Evolutionary conservation across 2,329 filamentous ascomycete species (phyloP).

Genomic region (Sporothrix schenckii): DNA sequence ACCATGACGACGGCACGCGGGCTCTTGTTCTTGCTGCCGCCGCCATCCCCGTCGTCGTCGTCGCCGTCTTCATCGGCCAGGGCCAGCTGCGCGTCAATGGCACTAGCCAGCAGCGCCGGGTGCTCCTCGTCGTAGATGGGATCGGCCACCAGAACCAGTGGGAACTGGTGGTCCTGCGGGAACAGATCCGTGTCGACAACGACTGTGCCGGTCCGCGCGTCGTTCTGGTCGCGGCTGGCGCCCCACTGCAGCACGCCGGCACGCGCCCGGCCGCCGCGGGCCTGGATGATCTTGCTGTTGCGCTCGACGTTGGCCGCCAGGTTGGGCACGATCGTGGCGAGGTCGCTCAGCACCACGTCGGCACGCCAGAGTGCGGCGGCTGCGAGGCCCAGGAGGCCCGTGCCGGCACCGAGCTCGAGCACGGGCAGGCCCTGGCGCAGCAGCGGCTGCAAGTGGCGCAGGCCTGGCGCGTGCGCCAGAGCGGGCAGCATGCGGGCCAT

Average conservation of each 20-base stretch:
- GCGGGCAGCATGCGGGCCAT: slow-evolving; percentile 70
- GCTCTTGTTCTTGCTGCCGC: background rate
- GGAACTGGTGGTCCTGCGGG: slow-evolving; percentile 33
- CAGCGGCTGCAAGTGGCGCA: slow-evolving; percentile 19
- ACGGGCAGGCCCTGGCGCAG: slow-evolving; percentile 42
- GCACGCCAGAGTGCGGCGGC: slow-evolving; percentile 72
- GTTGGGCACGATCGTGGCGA: slow-evolving; percentile 82
- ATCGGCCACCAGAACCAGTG: slow-evolving; percentile 82
- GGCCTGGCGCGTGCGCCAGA: slow-evolving; percentile 21
- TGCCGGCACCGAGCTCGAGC: slow-evolving; percentile 86
- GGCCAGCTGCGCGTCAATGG: slow-evolving; percentile 69
- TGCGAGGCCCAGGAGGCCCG: slow-evolving; percentile 85
- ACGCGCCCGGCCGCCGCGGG: slow-evolving; percentile 59
- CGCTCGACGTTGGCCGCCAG: slow-evolving; percentile 70
- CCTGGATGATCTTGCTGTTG: slow-evolving; percentile 62
- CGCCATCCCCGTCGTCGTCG: slow-evolving; percentile 46
- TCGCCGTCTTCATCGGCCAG: slow-evolving; percentile 52
- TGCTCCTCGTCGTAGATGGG: slow-evolving; percentile 85
- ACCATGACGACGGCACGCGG: slow-evolving; percentile 71
- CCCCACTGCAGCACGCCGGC: slow-evolving; percentile 78
- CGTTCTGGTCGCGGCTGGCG: slow-evolving; percentile 39
- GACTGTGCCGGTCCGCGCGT: slow-evolving; percentile 41
- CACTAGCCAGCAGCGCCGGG: slow-evolving; percentile 70
- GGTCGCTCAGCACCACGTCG: slow-evolving; percentile 75
- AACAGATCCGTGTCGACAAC: slow-evolving; percentile 53